Base-by-base conservation (phyloP, 2,329 filamentous ascomycete genomes). In the Apiospora arundinis region DNA sequence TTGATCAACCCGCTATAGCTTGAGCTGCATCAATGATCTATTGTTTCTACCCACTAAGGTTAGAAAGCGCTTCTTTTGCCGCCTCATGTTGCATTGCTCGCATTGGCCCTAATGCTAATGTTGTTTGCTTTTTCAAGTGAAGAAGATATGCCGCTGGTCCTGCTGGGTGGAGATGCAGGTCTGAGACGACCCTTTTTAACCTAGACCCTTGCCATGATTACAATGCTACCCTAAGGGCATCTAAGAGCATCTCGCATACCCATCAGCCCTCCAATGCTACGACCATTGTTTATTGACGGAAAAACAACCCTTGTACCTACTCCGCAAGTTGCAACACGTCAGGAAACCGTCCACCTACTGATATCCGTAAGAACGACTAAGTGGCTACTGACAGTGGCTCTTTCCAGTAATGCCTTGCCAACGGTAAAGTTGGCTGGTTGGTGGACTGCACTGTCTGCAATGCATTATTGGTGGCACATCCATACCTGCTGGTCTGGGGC, bases 251-350 rank as follows among this genome's bases (percentile, higher is more conserved):
- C 21, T 32, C 28, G 32, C 56, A n/a, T 40, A 16, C 18, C 56
- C 32, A n/a, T 63, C 28, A 5, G 56, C 56, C 56, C 56, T 63
- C 56, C 56, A 23, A n/a, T 63, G 32, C 56, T 63, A 63, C 18
- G 28, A 63, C 56, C n/a, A 18, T 40, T 63, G 56, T 63, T 63
- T 63, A 63, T 63, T 63, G 56, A 63, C 32, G 56, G 56, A 63
- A 63, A 63, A 63, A 63, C 56, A 37, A 14, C 32, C 56, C 56
- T 40, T 37, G 56, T 40, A 11, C 32, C 28, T 63, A 40, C 32
- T 63, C 56, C 56, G 52, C 52, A 60, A 4, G 52, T 37, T 60
- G 28, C 16, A 21, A 60, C 52, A 11, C 32, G 28, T 37, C 52
- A 60, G 52, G 52, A 21, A 11, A 3, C 21, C 7, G 16, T 0